Conservation (phyloP, 306 rosid species). For the Fragaria iinumae region DNA sequence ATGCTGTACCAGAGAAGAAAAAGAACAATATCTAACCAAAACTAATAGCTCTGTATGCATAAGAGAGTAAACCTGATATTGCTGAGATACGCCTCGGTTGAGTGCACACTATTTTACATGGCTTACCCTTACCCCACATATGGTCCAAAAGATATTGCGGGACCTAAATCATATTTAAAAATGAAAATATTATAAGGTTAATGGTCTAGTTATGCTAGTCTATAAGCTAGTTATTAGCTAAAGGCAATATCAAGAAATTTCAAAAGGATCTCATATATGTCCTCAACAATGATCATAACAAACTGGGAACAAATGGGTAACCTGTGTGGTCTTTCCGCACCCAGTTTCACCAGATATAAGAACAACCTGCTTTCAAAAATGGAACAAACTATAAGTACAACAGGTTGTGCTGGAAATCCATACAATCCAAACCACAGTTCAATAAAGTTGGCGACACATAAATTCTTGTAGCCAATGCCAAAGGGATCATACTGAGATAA, state of each 20-base stretch:
- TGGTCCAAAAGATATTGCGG: slow-evolving; percentile 90
- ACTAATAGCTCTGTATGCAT: slow-evolving; percentile 7
- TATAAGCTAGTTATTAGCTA: background rate
- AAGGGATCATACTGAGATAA: slow-evolving; percentile 10
- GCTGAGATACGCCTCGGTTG: slow-evolving; percentile 99
- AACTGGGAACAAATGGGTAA: slow-evolving; percentile 44
- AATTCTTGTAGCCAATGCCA: slow-evolving; percentile 12
- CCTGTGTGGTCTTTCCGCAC: slow-evolving; percentile 99
- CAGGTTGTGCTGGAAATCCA: slow-evolving; percentile 26
- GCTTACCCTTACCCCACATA: slow-evolving; percentile 80
- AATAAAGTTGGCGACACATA: background rate
- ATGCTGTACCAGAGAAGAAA: slow-evolving; percentile 18
- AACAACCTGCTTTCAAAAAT: slow-evolving; percentile 68
- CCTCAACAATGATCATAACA: background rate
- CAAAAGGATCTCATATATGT: background rate
- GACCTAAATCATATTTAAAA: slow-evolving; percentile 56
- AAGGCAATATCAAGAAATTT: background rate
- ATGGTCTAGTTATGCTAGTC: background rate
- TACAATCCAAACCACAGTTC: slow-evolving; percentile 13
- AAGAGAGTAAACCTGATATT: slow-evolving; percentile 61
- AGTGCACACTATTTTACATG: slow-evolving; percentile 83
- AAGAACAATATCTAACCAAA: background rate
- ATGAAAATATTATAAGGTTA: slow-evolving; percentile 6
- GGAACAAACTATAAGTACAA: slow-evolving; percentile 30
- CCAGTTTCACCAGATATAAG: slow-evolving; percentile 94